Conservation (phyloP, 805 yeast species). For the Yamadazyma kitorensis region DNA sequence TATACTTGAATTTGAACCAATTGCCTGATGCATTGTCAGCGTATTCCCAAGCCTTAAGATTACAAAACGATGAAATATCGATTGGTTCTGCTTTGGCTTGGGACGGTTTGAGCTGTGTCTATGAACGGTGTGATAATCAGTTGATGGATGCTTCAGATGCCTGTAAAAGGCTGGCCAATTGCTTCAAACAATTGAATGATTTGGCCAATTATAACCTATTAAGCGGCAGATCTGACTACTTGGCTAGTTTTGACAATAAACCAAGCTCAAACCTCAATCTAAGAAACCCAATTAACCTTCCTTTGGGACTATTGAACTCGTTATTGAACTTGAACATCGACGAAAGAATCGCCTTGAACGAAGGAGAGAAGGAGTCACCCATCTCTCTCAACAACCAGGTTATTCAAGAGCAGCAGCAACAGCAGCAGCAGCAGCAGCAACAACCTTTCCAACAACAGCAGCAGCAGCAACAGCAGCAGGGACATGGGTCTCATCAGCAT, state of each 20-base stretch:
- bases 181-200: slow-evolving; percentile 49
- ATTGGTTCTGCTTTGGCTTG: slow-evolving; percentile 56
- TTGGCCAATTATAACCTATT: slow-evolving; percentile 16
- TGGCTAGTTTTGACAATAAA: slow-evolving; percentile 18
- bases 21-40: slow-evolving; percentile 66
- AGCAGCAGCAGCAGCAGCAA: too few relatives aligned
- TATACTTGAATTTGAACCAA: slow-evolving; percentile 58
- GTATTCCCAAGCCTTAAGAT: slow-evolving; percentile 59
- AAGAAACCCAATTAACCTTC: slow-evolving; percentile 48
- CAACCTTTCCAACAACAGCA: too few relatives aligned
- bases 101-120: slow-evolving; percentile 63
- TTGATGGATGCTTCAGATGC: slow-evolving; percentile 60
- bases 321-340: slow-evolving; percentile 3
- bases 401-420: too few relatives aligned
- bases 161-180: slow-evolving; percentile 48
- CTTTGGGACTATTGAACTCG: slow-evolving; percentile 25
- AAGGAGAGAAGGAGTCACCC: too few relatives aligned
- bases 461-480: too few relatives aligned
- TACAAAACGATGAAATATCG: slow-evolving; percentile 46
- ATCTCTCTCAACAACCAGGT: too few relatives aligned
- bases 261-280: slow-evolving; percentile 26
- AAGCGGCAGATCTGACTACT: background rate
- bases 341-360: slow-evolving; percentile 3
- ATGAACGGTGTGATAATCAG: slow-evolving; percentile 62
- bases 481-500: too few relatives aligned